Percentiles rank a stretch among this genome's conserved stretches.
Evolutionary conservation across 2,329 filamentous ascomycete genomes (phyloP).

Genomic region (Trematosphaeria pertusa): DNA sequence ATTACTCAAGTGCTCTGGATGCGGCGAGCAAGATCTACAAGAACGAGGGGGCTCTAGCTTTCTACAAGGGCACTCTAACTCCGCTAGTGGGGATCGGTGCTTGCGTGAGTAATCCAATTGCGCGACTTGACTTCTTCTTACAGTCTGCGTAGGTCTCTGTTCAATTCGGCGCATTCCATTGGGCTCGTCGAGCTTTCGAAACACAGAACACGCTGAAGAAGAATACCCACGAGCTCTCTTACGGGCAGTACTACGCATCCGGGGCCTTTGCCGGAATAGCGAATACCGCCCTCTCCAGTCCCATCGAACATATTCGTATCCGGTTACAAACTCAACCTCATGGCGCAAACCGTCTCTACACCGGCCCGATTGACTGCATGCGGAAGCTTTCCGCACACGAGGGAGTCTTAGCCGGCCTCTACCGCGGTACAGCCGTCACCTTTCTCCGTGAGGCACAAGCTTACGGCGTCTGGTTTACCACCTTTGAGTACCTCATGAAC

Average conservation of each 20-base stretch:
- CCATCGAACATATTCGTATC: constrained; percentile 97
- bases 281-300: constrained; percentile 86
- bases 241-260: constrained; percentile 85
- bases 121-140: too few species aligned
- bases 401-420: constrained; percentile 76
- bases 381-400: constrained; percentile 76
- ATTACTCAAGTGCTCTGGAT: constrained; percentile 80
- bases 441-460: constrained; percentile 88
- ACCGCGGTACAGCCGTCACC: constrained; percentile 87
- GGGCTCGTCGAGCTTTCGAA: constrained; percentile 86
- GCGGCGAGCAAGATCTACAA: constrained; percentile 84
- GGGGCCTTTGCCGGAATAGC: constrained; percentile 92
- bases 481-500: constrained; percentile 98
- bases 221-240: constrained; percentile 65
- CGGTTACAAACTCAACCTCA: constrained; percentile 96
- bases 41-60: constrained; percentile 86
- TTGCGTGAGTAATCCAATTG: too few species aligned
- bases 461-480: constrained; percentile 93
- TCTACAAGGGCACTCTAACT: constrained; percentile 98
- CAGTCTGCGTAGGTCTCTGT: too few species aligned
- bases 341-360: constrained; percentile 77
- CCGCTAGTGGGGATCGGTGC: constrained; percentile 95
- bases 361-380: constrained; percentile 87
- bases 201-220: constrained; percentile 63
- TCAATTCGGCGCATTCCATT: constrained; percentile 97